These are phyloP conservation scores for Salix dunnii DNA, from an alignment of 345 rosid genomes.

Conservation along the genomic window DNA sequence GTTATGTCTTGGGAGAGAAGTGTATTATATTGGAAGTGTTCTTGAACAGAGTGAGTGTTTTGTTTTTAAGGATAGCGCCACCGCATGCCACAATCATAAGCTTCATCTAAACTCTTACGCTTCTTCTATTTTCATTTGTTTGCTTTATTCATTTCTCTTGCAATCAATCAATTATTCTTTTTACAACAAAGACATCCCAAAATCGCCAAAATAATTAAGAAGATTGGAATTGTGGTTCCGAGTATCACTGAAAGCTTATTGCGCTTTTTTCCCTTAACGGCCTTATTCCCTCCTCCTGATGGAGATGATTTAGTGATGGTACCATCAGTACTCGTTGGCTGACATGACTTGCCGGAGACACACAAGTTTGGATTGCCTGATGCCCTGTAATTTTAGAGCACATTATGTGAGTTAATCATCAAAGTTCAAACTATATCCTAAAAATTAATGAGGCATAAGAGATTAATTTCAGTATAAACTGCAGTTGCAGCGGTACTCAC, in stretches of 20 bases:
- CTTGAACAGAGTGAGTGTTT: too few species aligned
- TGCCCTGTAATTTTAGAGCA: constrained; percentile 12
- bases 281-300: background rate
- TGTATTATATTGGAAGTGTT: too few species aligned
- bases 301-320: background rate
- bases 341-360: constrained; percentile 31
- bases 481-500: constrained; percentile 20
- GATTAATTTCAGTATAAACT: background rate
- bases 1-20: too few species aligned
- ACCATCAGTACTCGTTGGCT: background rate
- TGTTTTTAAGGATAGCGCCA: too few species aligned
- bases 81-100: too few species aligned
- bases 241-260: constrained; percentile 36
- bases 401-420: background rate
- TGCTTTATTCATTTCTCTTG: too few species aligned
- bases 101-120: too few species aligned
- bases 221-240: constrained; percentile 36
- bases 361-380: constrained; percentile 23
- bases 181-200: constrained; percentile 5
- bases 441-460: background rate
- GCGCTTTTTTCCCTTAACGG: constrained; percentile 27
- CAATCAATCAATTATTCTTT: too few species aligned
- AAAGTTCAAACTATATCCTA: background rate
- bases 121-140: too few species aligned
- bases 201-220: constrained; percentile 31